phyloP scores from a whole-genome alignment of 257 asterid genomes.

The Eucommia ulmoides region DNA sequence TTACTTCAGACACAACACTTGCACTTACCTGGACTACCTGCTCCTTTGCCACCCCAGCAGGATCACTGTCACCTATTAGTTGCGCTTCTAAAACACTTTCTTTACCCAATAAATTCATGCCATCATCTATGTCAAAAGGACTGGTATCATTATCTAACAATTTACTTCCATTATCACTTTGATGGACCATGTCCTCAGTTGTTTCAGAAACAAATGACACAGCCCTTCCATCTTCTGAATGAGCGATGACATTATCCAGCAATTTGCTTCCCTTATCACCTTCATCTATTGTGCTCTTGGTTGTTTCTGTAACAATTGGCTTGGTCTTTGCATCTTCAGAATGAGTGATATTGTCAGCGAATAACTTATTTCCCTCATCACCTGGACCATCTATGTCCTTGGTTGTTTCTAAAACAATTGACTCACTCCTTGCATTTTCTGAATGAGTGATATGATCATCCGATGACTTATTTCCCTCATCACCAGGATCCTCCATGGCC shows the following conservation, averaged over 20 bases:
- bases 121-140: slow-evolving; percentile 21
- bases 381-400: background rate
- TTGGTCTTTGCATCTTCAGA: background rate
- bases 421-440: no score
- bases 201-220: slow-evolving; percentile 4
- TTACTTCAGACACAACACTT: background rate
- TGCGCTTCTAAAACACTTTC: no score
- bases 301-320: background rate
- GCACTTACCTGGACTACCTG: background rate
- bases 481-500: slow-evolving; percentile 14
- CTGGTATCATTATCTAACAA: slow-evolving; percentile 8
- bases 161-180: slow-evolving; percentile 13
- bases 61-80: background rate
- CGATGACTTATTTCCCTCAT: slow-evolving; percentile 12
- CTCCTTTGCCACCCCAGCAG: background rate
- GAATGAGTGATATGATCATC: slow-evolving; percentile 12
- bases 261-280: no score
- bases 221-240: slow-evolving; percentile 16
- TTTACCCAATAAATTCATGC: no score
- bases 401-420: no score
- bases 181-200: slow-evolving; percentile 11
- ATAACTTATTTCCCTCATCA: background rate
- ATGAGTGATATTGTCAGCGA: background rate
- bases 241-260: no score
- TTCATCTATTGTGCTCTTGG: no score